Conservation (phyloP, 805 yeast genomes). For the Brettanomyces sp. region DNA sequence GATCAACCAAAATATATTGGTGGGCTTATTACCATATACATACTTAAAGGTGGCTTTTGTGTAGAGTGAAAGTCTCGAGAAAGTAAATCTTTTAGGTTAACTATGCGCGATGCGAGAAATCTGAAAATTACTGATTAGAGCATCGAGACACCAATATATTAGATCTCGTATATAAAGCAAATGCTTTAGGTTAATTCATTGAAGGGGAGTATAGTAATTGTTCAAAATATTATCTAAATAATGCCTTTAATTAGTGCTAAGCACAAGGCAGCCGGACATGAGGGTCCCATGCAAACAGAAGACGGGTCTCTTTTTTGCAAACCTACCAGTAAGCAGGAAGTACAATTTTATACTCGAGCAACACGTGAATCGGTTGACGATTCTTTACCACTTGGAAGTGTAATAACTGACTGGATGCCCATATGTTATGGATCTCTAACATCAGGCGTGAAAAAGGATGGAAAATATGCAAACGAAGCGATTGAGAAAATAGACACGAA, state of each 20-base stretch:
- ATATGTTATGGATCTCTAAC: conserved; percentile 49
- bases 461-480: conserved; percentile 5
- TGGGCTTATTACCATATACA: too few species aligned
- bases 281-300: conserved; percentile 56
- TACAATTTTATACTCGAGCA: conserved; percentile 55
- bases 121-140: too few species aligned
- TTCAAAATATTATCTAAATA: too few species aligned
- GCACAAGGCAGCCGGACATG: conserved; percentile 92
- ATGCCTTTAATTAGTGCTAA: conserved; percentile 26
- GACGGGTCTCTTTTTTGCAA: conserved; percentile 69
- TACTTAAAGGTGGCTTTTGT: too few species aligned
- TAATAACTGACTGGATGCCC: conserved; percentile 52
- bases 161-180: too few species aligned
- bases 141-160: too few species aligned
- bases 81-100: too few species aligned
- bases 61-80: too few species aligned
- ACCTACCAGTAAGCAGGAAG: conserved; percentile 53
- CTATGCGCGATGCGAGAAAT: too few species aligned
- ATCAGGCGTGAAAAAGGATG: conserved; percentile 30
- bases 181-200: too few species aligned
- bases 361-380: conserved; percentile 17
- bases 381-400: conserved; percentile 21
- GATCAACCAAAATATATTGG: too few species aligned
- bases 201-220: too few species aligned
- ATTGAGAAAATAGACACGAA: conserved; percentile 3